phyloP scores from a whole-genome alignment of 148 eudicot genomes.

The Rhododendron ovatum region DNA sequence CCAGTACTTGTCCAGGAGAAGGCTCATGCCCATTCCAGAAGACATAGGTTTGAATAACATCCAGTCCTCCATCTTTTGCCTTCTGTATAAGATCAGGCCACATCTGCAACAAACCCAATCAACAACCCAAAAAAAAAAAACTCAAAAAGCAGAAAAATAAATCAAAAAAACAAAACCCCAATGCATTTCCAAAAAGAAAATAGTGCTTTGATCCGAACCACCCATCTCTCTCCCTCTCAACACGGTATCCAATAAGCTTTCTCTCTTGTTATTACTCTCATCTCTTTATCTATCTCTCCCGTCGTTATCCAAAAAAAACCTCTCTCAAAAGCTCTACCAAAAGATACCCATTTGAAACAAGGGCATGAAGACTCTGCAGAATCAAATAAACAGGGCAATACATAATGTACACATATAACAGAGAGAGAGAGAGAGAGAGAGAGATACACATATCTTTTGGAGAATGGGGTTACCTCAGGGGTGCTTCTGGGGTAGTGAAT shows the following conservation, averaged over 20 bases:
- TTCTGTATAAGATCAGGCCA: constrained; percentile 91
- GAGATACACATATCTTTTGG: no score
- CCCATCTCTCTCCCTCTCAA: no score
- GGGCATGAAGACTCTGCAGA: neutral
- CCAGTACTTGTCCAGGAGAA: constrained; percentile 64
- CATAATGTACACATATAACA: neutral
- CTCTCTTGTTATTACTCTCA: no score
- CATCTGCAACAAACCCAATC: constrained; percentile 41
- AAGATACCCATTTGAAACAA: neutral
- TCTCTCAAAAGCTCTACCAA: neutral
- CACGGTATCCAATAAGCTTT: no score
- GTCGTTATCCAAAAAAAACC: no score
- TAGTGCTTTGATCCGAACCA: no score
- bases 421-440: no score
- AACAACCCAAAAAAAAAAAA: neutral
- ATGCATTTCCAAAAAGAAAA: neutral
- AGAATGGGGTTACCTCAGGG: constrained; percentile 51
- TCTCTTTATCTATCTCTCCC: no score
- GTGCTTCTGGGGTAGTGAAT: constrained; percentile 91
- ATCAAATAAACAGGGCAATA: neutral
- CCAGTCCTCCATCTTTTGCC: constrained; percentile 87
- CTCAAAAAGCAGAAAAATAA: neutral
- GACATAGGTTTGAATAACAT: constrained; percentile 90
- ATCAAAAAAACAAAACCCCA: neutral
- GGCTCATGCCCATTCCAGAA: constrained; percentile 99